These are phyloP conservation scores for Rosellinia necatrix DNA, from an alignment of 2,329 filamentous ascomycete genomes.

Conservation along the genomic window DNA sequence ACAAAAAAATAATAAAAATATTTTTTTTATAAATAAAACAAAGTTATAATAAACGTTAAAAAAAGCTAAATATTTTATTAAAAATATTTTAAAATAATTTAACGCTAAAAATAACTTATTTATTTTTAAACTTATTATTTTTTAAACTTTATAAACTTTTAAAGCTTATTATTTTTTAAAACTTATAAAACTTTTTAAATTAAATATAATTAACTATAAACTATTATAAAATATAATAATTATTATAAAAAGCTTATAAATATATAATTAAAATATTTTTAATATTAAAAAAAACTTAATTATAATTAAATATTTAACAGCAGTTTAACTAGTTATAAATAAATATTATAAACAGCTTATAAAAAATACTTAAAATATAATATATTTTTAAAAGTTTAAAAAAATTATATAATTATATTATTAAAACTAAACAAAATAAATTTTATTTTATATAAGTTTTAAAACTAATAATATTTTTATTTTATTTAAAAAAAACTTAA, in stretches of 20 bases:
- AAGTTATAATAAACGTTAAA: neutral
- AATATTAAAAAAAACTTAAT: no score
- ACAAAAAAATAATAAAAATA: constrained; percentile 4
- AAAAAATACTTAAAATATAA: constrained; percentile 5
- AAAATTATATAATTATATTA: neutral
- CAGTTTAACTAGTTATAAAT: no score
- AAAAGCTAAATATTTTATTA: constrained; percentile 12
- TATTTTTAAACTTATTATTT: no score
- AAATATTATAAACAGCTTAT: neutral
- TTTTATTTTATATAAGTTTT: neutral
- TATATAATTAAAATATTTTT: no score
- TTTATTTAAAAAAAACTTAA: constrained; percentile 11
- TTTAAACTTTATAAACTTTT: neutral
- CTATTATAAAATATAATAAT: no score
- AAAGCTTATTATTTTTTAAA: no score
- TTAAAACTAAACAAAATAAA: no score
- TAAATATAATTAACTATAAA: neutral
- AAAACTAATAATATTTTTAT: neutral
- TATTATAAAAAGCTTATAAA: no score
- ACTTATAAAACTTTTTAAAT: no score
- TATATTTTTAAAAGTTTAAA: constrained; percentile 2
- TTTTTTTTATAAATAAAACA: constrained; percentile 10
- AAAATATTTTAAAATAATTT: constrained; percentile 11
- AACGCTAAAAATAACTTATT: constrained; percentile 8
- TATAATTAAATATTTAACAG: neutral